Evolutionary conservation across 2,329 filamentous ascomycete genomes (phyloP).

Genomic region (Thielaviopsis cerberus): DNA sequence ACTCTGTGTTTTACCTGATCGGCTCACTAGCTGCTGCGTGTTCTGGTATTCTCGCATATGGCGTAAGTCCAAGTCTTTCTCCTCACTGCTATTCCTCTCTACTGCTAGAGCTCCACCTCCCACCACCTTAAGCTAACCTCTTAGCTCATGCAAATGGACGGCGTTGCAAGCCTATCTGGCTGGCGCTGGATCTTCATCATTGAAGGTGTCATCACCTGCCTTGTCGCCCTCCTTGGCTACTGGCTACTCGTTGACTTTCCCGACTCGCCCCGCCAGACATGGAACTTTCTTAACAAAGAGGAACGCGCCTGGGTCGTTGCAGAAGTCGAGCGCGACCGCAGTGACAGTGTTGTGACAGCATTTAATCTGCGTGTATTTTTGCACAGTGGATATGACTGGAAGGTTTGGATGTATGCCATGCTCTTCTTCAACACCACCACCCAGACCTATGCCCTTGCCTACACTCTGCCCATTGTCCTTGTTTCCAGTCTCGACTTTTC

Average conservation of each 20-base stretch:
- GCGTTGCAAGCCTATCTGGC: constrained; percentile 32
- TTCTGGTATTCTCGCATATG: constrained; percentile 51
- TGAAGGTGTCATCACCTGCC: constrained; percentile 34
- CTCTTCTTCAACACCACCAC: constrained; percentile 50
- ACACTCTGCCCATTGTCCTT: constrained; percentile 64
- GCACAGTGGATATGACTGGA: constrained; percentile 29
- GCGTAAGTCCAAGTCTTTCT: constrained; percentile 25
- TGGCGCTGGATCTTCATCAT: constrained; percentile 53
- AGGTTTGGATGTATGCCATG: constrained; percentile 43
- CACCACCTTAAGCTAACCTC: constrained; percentile 13
- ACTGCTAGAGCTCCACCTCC: too few relatives aligned
- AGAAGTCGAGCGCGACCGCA: constrained; percentile 37
- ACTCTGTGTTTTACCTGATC: constrained; percentile 50
- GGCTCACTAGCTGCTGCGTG: constrained; percentile 48
- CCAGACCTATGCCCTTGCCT: constrained; percentile 56
- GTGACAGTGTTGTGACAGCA: constrained; percentile 34
- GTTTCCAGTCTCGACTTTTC: constrained; percentile 42
- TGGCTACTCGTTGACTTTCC: constrained; percentile 47
- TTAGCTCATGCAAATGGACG: constrained; percentile 42
- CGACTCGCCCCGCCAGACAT: constrained; percentile 31
- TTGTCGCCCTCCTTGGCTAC: constrained; percentile 31
- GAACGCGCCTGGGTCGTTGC: constrained; percentile 36
- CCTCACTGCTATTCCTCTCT: too few relatives aligned
- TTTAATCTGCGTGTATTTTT: constrained; percentile 32
- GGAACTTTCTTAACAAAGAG: constrained; percentile 32